Evolutionary conservation across 1,284 basidiomycete genomes (phyloP).

Genomic region (Moesziomyces globuligerus): DNA sequence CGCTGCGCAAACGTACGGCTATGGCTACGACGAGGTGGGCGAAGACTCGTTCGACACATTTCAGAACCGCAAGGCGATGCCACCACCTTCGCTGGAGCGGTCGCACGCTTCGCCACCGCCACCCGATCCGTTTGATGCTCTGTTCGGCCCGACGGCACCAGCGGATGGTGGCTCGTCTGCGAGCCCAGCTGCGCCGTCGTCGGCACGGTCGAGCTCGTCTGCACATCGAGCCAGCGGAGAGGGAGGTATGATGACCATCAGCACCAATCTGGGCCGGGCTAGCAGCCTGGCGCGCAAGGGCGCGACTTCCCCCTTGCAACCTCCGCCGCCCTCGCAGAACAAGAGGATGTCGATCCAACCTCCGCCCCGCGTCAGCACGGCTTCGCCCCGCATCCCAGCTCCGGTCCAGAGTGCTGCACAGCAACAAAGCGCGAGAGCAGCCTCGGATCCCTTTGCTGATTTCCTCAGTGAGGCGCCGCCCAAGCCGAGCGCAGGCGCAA

Average conservation of each 20-base stretch:
- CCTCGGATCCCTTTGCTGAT: slow-evolving; percentile 23
- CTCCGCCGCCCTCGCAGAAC: slow-evolving; percentile 22
- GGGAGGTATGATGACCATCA: slow-evolving; percentile 41
- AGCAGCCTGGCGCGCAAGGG: slow-evolving; percentile 21
- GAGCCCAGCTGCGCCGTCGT: slow-evolving; percentile 18
- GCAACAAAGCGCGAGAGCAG: background rate
- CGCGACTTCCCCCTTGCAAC: slow-evolving; percentile 27
- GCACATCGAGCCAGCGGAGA: slow-evolving; percentile 25
- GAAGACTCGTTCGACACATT: slow-evolving; percentile 29
- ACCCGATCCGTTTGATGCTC: slow-evolving; percentile 22
- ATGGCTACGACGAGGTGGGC: slow-evolving; percentile 24
- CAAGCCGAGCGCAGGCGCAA: slow-evolving; percentile 1
- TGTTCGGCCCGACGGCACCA: slow-evolving; percentile 16
- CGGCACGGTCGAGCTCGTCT: slow-evolving; percentile 27
- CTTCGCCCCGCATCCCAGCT: slow-evolving; percentile 7
- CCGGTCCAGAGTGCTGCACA: background rate
- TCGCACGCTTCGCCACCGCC: background rate
- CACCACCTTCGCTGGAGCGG: slow-evolving; percentile 1
- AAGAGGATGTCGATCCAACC: slow-evolving; percentile 25
- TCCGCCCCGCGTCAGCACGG: slow-evolving; percentile 19
- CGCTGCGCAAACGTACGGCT: slow-evolving; percentile 8
- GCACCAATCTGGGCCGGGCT: slow-evolving; percentile 22
- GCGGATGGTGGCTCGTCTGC: slow-evolving; percentile 8
- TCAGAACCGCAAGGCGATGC: slow-evolving; percentile 5
- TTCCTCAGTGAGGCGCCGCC: slow-evolving; percentile 25